Percentiles rank a stretch among this genome's conserved stretches.
phyloP scores from a whole-genome alignment of 805 yeast species.

The Starmerella vaccinii region DNA sequence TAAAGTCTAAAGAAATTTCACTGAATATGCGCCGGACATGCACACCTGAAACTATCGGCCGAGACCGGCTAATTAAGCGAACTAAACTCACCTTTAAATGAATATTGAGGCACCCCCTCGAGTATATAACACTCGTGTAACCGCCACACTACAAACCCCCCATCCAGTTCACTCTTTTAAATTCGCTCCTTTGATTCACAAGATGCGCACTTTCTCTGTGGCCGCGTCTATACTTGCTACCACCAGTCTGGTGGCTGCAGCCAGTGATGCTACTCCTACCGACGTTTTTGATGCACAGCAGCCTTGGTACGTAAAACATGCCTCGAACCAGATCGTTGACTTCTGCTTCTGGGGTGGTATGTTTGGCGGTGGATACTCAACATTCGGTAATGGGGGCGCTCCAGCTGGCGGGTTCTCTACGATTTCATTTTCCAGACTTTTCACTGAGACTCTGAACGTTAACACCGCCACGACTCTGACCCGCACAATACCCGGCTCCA shows the following conservation, averaged over 20 bases:
- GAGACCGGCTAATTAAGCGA: not conserved
- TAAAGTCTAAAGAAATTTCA: too few species aligned
- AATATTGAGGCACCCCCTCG: too few species aligned
- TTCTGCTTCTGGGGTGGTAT: constrained; percentile 15
- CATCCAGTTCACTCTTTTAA: not conserved
- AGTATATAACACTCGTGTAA: too few species aligned
- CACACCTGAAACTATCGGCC: not conserved
- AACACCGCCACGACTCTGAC: constrained; percentile 15
- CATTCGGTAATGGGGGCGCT: not conserved
- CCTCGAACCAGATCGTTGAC: constrained; percentile 16
- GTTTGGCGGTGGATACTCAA: constrained; percentile 12
- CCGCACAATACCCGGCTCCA: constrained; percentile 17
- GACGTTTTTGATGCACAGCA: not conserved
- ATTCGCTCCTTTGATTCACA: not conserved
- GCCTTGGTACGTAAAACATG: constrained; percentile 19
- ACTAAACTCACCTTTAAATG: too few species aligned
- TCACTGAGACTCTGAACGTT: constrained; percentile 3
- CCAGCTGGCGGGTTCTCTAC: not conserved
- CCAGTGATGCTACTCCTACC: not conserved
- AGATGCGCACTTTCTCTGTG: constrained; percentile 3
- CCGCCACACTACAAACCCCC: not conserved
- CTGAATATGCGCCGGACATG: too few species aligned
- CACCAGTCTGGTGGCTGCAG: not conserved
- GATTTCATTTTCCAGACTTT: constrained; percentile 6
- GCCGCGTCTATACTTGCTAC: not conserved